Conservation (phyloP, 352 stramenopile species). For the Peronospora farinosa region DNA sequence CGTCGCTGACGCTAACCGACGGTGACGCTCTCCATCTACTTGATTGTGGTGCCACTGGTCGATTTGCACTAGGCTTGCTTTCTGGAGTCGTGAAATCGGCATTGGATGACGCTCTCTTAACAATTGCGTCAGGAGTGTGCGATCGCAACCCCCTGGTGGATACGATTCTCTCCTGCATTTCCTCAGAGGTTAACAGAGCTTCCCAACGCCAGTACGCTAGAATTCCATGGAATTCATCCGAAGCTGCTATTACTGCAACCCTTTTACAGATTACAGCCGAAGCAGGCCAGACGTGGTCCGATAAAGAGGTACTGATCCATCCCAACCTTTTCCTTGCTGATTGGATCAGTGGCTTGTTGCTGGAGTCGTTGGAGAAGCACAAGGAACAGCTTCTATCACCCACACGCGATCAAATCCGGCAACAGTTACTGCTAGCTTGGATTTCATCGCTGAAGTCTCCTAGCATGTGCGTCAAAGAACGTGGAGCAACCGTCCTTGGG, state of each 20-base stretch:
- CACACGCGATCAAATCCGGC: slow-evolving; percentile 47
- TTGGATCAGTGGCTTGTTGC: slow-evolving; percentile 75
- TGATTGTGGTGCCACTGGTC: slow-evolving; percentile 49
- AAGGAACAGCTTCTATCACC: slow-evolving; percentile 35
- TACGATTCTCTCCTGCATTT: slow-evolving; percentile 55
- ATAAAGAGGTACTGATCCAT: slow-evolving; percentile 75
- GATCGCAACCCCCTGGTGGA: slow-evolving; percentile 38
- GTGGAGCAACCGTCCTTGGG: slow-evolving; percentile 66
- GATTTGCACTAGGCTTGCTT: slow-evolving; percentile 47
- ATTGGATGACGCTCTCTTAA: slow-evolving; percentile 32
- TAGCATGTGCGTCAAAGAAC: slow-evolving; percentile 83
- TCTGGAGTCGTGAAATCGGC: slow-evolving; percentile 44
- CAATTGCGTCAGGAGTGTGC: slow-evolving; percentile 11
- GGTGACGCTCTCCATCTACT: slow-evolving; percentile 46
- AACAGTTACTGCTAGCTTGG: slow-evolving; percentile 76
- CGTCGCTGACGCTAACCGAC: slow-evolving; percentile 29
- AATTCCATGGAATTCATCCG: slow-evolving; percentile 76
- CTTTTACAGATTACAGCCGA: slow-evolving; percentile 70
- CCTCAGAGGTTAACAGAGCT: slow-evolving; percentile 52
- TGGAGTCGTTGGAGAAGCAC: slow-evolving; percentile 46
- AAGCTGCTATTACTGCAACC: slow-evolving; percentile 60
- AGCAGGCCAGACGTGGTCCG: slow-evolving; percentile 64
- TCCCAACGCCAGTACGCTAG: slow-evolving; percentile 74
- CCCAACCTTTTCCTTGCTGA: slow-evolving; percentile 84
- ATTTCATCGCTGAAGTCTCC: slow-evolving; percentile 76